Base-by-base conservation (phyloP, 345 rosid genomes). In the Geranium rotundifolium region DNA sequence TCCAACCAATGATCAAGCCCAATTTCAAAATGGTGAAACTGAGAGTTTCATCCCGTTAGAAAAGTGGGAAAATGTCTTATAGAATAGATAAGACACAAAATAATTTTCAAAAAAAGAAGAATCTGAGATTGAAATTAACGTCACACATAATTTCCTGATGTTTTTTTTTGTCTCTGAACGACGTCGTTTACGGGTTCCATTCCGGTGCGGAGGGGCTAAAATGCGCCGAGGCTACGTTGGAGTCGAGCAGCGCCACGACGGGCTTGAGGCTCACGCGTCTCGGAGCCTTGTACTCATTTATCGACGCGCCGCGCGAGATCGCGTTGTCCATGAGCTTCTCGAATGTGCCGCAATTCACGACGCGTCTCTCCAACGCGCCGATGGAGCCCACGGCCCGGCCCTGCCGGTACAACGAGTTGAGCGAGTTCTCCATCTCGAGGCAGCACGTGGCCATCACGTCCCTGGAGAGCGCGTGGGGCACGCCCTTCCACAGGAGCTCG, bases 271-370 rank as follows among this genome's bases (percentile, higher is more conserved):
- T 84, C 68, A 91, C 85, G 80, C 95, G 86, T 67, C 98, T 31
- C 7, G 37, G 37, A 3, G 7, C 37, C 7, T 31, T 31, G 37
- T 31, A 31, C 37, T 31, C 4, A 71, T 91, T 91, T 58, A 91
- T 83, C 0, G 98, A 91, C 58, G 98, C 89, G 4, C 98, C 98
- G 63, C 81, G 85, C 9, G 86, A 85, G 7, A 89, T 82, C 58
- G 90, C 86, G 19, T 77, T 82, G 67, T 91, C 98, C 98, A 91
- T 91, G 18, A 91, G 80, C 3, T 74, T 85, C 65, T 91, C 96
- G 59, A 91, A 91, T 57, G 90, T 72, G 34, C 92, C 95, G 23
- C 76, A 66, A 39, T 65, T 77, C 68, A 89, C 98, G 57, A 91
- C 92, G 65, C 95, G 81, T 59, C 89, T 84, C 85, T 91, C 96